Evolutionary conservation across 1,284 basidiomycete genomes (phyloP).

Genomic region (Ganoderma leucocontextum): DNA sequence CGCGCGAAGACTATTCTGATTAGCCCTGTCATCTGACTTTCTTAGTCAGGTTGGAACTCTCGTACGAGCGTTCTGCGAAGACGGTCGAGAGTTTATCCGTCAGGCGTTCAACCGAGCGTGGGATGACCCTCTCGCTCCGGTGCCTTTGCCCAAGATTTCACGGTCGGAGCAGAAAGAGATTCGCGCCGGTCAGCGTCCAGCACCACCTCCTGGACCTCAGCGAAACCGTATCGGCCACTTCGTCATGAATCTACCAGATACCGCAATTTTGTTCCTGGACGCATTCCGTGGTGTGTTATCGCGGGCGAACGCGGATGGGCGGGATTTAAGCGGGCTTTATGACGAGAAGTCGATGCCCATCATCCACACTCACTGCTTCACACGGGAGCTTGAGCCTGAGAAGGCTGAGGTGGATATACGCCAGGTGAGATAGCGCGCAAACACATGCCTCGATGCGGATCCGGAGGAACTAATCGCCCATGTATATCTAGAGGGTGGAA

Average conservation of each 20-base stretch:
- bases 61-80: constrained; percentile 78
- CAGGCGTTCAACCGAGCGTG: constrained; percentile 61
- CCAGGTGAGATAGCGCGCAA: constrained; percentile 60
- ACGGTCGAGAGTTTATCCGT: constrained; percentile 88
- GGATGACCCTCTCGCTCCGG: constrained; percentile 70
- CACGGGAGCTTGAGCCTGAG: constrained; percentile 80
- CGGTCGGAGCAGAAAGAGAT: constrained; percentile 48
- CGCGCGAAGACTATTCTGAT: constrained; percentile 30
- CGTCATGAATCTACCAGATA: constrained; percentile 97
- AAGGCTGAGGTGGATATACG: constrained; percentile 81
- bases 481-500: constrained; percentile 71
- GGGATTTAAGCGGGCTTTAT: constrained; percentile 56
- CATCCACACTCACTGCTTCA: constrained; percentile 98
- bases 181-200: constrained; percentile 17
- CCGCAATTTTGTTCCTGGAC: constrained; percentile 90
- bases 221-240: constrained; percentile 83
- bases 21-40: not conserved
- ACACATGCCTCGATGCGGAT: constrained; percentile 15
- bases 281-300: constrained; percentile 83
- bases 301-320: constrained; percentile 42
- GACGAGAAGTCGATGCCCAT: constrained; percentile 72
- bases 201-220: constrained; percentile 35
- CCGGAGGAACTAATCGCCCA: constrained; percentile 21
- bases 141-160: constrained; percentile 58
- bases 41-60: constrained; percentile 66